phyloP scores from a whole-genome alignment of 352 stramenopile genomes.

The Pythium monospermum region DNA sequence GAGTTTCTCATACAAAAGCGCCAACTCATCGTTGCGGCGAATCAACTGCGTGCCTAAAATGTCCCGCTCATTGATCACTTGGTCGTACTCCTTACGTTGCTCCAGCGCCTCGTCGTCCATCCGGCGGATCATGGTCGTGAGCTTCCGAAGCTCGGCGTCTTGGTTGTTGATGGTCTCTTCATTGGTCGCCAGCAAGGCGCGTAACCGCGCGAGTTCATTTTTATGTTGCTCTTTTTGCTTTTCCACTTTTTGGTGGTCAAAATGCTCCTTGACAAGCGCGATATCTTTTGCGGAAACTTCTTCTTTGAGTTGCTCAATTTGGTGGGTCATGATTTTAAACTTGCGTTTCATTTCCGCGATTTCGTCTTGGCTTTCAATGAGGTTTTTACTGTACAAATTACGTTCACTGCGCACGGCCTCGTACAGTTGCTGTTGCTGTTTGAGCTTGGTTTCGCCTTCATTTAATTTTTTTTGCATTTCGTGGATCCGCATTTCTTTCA shows the following conservation, averaged over 20 bases:
- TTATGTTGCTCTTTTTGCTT: conserved; percentile 93
- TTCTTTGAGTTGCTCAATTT: conserved; percentile 96
- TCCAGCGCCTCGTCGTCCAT: conserved; percentile 93
- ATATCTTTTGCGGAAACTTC: conserved; percentile 94
- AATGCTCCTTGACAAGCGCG: conserved; percentile 94
- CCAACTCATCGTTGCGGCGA: conserved; percentile 94
- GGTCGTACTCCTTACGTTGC: conserved; percentile 95
- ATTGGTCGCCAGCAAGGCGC: conserved; percentile 81
- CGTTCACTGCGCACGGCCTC: conserved; percentile 91
- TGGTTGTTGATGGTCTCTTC: conserved; percentile 94
- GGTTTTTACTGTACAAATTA: conserved; percentile 95
- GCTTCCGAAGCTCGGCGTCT: conserved; percentile 91
- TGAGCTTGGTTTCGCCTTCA: conserved; percentile 91
- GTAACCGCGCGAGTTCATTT: conserved; percentile 90
- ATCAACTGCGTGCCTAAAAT: conserved; percentile 97
- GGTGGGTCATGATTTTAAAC: conserved; percentile 96
- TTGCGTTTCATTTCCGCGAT: conserved; percentile 96
- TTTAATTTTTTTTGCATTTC: conserved; percentile 86
- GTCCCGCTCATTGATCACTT: conserved; percentile 95
- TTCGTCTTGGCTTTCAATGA: conserved; percentile 95
- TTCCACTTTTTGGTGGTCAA: conserved; percentile 93
- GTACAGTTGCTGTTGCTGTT: conserved; percentile 96
- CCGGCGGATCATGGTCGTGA: conserved; percentile 88
- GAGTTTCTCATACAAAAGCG: conserved; percentile 97
- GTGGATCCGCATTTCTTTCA: conserved; percentile 78